Percentiles rank a stretch among this genome's conserved stretches.
phyloP scores from a whole-genome alignment of 2,329 filamentous ascomycete genomes.

The Cytospora piceicola region DNA sequence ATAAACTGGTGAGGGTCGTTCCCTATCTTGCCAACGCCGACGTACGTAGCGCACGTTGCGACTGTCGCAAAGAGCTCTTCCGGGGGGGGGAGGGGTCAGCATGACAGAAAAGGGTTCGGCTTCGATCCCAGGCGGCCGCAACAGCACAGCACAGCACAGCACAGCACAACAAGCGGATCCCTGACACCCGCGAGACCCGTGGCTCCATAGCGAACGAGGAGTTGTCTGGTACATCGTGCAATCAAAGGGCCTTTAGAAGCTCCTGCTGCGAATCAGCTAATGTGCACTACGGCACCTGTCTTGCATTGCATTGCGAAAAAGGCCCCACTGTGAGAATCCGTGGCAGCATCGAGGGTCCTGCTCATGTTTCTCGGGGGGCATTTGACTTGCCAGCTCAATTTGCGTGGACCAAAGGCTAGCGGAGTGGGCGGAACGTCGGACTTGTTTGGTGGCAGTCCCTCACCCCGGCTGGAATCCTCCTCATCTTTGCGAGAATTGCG shows the following conservation, averaged over 20 bases:
- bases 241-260: slow-evolving; percentile 20
- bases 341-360: slow-evolving; percentile 19
- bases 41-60: slow-evolving; percentile 28
- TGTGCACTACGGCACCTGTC: slow-evolving; percentile 28
- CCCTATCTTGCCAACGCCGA: not conserved
- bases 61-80: slow-evolving; percentile 22
- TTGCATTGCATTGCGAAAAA: slow-evolving; percentile 28
- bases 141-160: too few species aligned
- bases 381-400: slow-evolving; percentile 3
- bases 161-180: slow-evolving; percentile 26
- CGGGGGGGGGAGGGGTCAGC: slow-evolving; percentile 15
- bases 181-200: slow-evolving; percentile 28
- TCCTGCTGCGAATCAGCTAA: slow-evolving; percentile 25
- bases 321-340: slow-evolving; percentile 23
- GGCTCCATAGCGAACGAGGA: slow-evolving; percentile 26
- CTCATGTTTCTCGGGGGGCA: slow-evolving; percentile 4
- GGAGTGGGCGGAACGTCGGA: slow-evolving; percentile 17
- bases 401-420: not conserved
- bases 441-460: slow-evolving; percentile 2
- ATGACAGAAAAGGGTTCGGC: slow-evolving; percentile 27
- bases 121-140: slow-evolving; percentile 19
- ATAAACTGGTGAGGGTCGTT: not conserved
- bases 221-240: slow-evolving; percentile 31
- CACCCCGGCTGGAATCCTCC: not conserved
- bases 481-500: not conserved